Evolutionary conservation across 208 protist genomes (phyloP).

Genomic region (Leishmania aethiopica): DNA sequence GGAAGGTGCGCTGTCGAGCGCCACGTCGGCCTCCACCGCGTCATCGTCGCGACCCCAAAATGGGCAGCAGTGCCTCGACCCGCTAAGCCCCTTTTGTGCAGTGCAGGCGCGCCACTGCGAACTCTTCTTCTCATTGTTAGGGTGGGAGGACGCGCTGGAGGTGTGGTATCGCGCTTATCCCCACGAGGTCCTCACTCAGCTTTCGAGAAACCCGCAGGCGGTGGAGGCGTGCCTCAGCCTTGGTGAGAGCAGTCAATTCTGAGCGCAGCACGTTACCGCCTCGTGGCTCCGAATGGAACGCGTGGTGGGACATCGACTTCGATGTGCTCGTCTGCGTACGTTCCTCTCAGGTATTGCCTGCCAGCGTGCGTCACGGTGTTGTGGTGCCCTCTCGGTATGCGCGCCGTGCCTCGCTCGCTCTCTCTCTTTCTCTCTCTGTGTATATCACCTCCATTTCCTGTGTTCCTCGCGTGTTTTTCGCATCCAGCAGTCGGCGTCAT

Average conservation of each 20-base stretch:
- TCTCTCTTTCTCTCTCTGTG: too few relatives aligned
- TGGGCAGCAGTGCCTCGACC: neutral
- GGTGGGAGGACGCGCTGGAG: constrained; percentile 46
- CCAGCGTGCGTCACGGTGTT: neutral
- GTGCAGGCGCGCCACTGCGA: constrained; percentile 34
- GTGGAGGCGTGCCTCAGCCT: constrained; percentile 31
- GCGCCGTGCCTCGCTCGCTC: neutral
- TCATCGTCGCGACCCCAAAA: neutral
- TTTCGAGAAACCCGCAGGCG: constrained; percentile 37
- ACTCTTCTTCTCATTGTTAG: constrained; percentile 47
- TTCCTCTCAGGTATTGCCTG: neutral
- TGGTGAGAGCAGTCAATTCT: constrained; percentile 6
- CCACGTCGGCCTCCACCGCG: neutral
- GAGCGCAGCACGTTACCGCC: neutral
- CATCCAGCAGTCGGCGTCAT: neutral
- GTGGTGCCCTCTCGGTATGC: constrained; percentile 5
- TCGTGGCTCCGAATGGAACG: neutral
- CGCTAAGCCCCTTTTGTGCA: neutral
- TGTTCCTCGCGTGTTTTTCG: neutral
- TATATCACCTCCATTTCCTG: neutral
- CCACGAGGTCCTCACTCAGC: constrained; percentile 28
- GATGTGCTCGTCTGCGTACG: neutral
- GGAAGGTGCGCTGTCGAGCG: neutral
- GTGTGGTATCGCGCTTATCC: constrained; percentile 52
- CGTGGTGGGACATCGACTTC: neutral